Percentiles rank a stretch among this genome's conserved stretches.
Evolutionary conservation across 352 stramenopile genomes (phyloP).

Genomic region (Globisporangium nodosum): DNA sequence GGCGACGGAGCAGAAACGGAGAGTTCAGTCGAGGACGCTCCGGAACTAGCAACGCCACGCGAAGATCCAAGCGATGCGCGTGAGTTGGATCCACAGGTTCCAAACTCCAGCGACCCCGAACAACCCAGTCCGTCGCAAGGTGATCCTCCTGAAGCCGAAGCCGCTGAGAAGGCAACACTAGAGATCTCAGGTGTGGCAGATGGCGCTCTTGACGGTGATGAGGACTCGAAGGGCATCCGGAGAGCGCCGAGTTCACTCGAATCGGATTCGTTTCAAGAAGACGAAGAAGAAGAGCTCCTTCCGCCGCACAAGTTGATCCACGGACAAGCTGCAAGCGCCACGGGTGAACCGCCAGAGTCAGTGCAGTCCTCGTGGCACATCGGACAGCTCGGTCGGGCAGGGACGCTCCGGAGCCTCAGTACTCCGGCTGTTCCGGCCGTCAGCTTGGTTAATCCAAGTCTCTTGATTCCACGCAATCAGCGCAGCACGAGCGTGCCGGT

Average conservation of each 20-base stretch:
- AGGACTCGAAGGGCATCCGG: not conserved
- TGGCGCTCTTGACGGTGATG: not conserved
- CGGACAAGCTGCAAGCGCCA: not conserved
- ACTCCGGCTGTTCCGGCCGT: constrained; percentile 10
- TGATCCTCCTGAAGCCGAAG: not conserved
- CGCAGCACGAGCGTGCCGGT: constrained; percentile 22
- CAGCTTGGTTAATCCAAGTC: not conserved
- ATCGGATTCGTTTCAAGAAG: not conserved
- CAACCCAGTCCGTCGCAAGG: not conserved
- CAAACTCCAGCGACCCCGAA: not conserved
- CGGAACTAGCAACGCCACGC: not conserved
- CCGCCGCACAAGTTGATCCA: no score
- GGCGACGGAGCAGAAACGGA: constrained; percentile 15
- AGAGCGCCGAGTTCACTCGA: not conserved
- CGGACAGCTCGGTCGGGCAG: not conserved
- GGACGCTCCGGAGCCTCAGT: constrained; percentile 21
- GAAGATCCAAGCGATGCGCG: not conserved
- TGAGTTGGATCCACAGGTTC: not conserved
- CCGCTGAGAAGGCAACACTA: not conserved
- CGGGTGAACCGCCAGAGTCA: not conserved
- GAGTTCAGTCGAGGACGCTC: constrained; percentile 12
- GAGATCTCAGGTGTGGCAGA: not conserved
- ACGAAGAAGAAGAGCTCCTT: not conserved
- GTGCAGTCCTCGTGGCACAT: not conserved
- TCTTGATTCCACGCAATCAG: constrained; percentile 1